Percentiles rank a stretch among this genome's conserved stretches.
These are phyloP conservation scores for Tolypocladium pustulatum DNA, from an alignment of 2,329 filamentous ascomycete genomes.

Conservation along the genomic window DNA sequence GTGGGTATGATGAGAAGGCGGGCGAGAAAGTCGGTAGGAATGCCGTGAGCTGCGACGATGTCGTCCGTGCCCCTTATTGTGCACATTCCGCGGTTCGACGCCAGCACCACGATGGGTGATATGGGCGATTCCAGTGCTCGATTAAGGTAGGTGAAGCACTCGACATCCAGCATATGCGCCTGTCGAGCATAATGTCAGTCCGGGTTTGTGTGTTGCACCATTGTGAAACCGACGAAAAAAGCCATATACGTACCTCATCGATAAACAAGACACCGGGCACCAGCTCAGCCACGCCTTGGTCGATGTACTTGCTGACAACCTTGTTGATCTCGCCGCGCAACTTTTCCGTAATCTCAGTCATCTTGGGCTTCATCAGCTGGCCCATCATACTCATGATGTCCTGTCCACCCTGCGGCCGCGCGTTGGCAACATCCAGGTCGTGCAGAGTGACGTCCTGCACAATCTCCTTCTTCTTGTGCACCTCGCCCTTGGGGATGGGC, in stretches of 20 bases:
- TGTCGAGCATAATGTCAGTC: constrained; percentile 24
- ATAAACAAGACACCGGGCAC: constrained; percentile 98
- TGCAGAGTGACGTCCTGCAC: constrained; percentile 97
- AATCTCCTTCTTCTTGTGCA: constrained; percentile 99
- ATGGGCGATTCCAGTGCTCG: constrained; percentile 92
- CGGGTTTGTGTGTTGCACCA: not conserved
- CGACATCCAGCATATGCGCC: constrained; percentile 99
- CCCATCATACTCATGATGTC: constrained; percentile 99
- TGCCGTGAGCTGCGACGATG: constrained; percentile 79
- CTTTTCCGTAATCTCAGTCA: constrained; percentile 99
- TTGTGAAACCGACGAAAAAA: not conserved
- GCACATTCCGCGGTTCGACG: constrained; percentile 90
- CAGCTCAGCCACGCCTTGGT: constrained; percentile 93
- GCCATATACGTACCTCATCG: constrained; percentile 61
- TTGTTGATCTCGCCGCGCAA: constrained; percentile 95
- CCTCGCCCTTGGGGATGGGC: constrained; percentile 95
- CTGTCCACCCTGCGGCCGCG: constrained; percentile 89
- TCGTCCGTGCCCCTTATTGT: constrained; percentile 81
- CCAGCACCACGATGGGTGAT: constrained; percentile 92
- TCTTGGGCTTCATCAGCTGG: constrained; percentile 98
- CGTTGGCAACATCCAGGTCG: constrained; percentile 92
- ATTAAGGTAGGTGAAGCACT: constrained; percentile 98
- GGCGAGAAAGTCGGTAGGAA: constrained; percentile 86
- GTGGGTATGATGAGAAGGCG: constrained; percentile 95
- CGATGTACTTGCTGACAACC: constrained; percentile 97